These are phyloP conservation scores for Pythium oligandrum DNA, from an alignment of 352 stramenopile species.

Conservation along the genomic window DNA sequence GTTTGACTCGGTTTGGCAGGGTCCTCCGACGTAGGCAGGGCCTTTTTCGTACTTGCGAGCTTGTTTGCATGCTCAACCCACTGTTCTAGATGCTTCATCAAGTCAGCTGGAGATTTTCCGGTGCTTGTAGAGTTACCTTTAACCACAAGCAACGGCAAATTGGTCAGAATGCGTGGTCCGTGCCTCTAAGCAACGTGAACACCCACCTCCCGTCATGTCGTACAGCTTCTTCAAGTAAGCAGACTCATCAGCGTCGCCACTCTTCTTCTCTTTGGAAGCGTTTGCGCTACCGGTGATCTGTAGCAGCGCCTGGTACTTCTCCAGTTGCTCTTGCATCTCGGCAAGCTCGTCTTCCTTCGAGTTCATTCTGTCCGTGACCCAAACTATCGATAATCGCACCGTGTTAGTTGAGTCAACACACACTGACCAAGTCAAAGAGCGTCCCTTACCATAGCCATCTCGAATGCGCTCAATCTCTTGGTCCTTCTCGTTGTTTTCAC, in stretches of 20 bases:
- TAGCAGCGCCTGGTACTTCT: slow-evolving; percentile 76
- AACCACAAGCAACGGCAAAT: too few species aligned
- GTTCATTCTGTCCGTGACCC: slow-evolving; percentile 87
- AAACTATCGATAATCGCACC: slow-evolving; percentile 41
- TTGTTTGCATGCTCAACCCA: neutral
- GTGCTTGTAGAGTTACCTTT: too few species aligned
- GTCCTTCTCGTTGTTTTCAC: slow-evolving; percentile 82
- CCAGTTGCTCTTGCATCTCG: slow-evolving; percentile 80
- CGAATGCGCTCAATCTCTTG: slow-evolving; percentile 86
- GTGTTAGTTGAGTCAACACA: neutral
- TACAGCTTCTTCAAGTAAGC: slow-evolving; percentile 37
- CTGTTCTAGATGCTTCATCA: neutral
- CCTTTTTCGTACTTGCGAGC: slow-evolving; percentile 1
- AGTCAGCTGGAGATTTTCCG: neutral
- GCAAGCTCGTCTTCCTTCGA: slow-evolving; percentile 84
- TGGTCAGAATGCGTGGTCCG: too few species aligned
- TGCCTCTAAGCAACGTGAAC: neutral
- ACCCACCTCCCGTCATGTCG: slow-evolving; percentile 27
- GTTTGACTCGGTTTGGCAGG: neutral
- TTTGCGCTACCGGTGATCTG: slow-evolving; percentile 34
- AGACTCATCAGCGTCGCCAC: neutral
- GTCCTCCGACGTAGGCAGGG: neutral
- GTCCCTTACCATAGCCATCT: slow-evolving; percentile 67
- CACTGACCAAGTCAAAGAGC: too few species aligned
- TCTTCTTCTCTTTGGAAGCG: slow-evolving; percentile 6